These are phyloP conservation scores for Laguncularia racemosa DNA, from an alignment of 345 rosid genomes.

Conservation along the genomic window DNA sequence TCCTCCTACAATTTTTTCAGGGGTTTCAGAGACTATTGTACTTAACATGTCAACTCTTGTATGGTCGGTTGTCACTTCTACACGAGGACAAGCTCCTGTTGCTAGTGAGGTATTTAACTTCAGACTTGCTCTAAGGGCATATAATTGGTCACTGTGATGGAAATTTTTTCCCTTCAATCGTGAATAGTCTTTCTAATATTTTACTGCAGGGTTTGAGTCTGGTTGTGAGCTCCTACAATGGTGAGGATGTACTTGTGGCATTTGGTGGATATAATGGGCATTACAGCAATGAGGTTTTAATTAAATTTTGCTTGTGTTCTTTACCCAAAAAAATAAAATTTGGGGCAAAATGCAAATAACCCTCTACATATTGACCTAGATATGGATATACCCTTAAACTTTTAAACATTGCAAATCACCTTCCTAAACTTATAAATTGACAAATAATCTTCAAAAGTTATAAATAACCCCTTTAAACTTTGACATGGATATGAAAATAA, in stretches of 20 bases:
- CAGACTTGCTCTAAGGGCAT: too few species aligned
- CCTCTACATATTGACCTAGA: too few species aligned
- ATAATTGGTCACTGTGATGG: too few species aligned
- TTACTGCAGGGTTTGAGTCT: conserved; percentile 77
- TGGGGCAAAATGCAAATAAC: too few species aligned
- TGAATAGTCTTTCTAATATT: conserved; percentile 9
- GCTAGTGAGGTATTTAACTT: conserved; percentile 68
- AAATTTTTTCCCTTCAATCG: not conserved
- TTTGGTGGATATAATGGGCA: conserved; percentile 99
- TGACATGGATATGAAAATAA: too few species aligned
- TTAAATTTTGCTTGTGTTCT: conserved; percentile 5
- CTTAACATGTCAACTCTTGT: conserved; percentile 95
- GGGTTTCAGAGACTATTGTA: conserved; percentile 83
- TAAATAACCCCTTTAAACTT: too few species aligned
- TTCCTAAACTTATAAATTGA: too few species aligned
- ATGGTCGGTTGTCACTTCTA: conserved; percentile 90
- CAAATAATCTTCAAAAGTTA: too few species aligned
- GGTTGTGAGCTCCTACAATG: conserved; percentile 66
- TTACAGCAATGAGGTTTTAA: conserved; percentile 76
- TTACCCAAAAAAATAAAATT: too few species aligned
- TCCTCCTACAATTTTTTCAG: conserved; percentile 36
- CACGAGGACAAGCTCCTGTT: conserved; percentile 83
- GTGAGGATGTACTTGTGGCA: conserved; percentile 80
- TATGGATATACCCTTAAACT: too few species aligned
- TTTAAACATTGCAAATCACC: too few species aligned